Base-by-base conservation (phyloP, 345 rosid genomes). In the Aquilaria yunnanensis region DNA sequence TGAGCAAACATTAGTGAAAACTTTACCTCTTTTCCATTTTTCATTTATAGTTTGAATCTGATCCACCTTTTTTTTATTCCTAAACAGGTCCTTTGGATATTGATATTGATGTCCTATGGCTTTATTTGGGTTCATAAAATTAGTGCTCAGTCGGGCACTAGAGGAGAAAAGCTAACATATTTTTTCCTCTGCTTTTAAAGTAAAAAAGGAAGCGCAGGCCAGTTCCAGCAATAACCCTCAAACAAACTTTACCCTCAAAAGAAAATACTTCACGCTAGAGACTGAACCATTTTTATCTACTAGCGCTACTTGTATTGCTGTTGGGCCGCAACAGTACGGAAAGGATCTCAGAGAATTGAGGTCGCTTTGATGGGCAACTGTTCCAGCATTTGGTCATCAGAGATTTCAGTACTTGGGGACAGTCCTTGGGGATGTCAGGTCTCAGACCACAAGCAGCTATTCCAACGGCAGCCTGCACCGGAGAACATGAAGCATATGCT, bases 391-490 rank as follows among this genome's bases (percentile, higher is more conserved):
- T 88, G 52, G 66, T 68, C 98, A 93, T 93, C 32, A 90, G 78
- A 70, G 81, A 66, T 73, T 78, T 85, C 67, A 93, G 72, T 61
- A 76, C 56, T 66, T 74, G 87, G 9, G 97, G 97, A 72, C 97
- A 93, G 71, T 90, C 98, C 77, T 90, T 88, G 1, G 98, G 96
- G 62, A 93, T 86, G 31, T 93, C 98, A 0, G 98, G 98, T 74
- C 98, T 78, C 32, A 93, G 77, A 23, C 97, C 95, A 61, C 97
- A 93, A 58, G 98, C 96, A 14, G 98, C 98, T 32, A 93, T 93
- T 45, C 94, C 98, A 12, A 93, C 98, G 0, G 96, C 96, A 1
- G 98, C 97, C 74, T 93, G 98, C 63, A 93, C 97, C 0, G 98
- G 98, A 43, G 98, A 93, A 75, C 79, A 90, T 62, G 92, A 75